A percentile compares a stretch with the other conserved stretches of the same genome.
phyloP scores from a whole-genome alignment of 805 yeast genomes.

The Saturnispora saitoi region DNA sequence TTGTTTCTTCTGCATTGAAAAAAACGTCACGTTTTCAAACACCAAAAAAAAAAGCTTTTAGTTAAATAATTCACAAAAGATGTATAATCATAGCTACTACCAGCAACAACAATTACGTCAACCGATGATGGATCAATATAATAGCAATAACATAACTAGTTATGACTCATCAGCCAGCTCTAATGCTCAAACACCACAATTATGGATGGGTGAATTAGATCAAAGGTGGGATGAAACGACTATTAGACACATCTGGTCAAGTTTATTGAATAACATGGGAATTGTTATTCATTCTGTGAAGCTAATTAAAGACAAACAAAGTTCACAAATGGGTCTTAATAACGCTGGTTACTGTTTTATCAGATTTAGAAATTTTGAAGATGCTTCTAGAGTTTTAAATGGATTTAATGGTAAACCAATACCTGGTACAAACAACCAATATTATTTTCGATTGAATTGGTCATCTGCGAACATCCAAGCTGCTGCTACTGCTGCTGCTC shows the following conservation, averaged over 20 bases:
- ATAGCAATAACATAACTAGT: background rate
- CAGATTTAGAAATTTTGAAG: conserved; percentile 52
- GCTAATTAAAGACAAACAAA: conserved; percentile 57
- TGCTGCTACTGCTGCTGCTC: conserved; percentile 15
- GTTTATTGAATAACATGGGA: conserved; percentile 46
- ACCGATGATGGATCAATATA: conserved; percentile 1
- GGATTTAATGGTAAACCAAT: conserved; percentile 57
- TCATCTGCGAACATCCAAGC: conserved; percentile 40
- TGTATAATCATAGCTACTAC: conserved; percentile 5
- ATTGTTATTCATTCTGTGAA: conserved; percentile 44
- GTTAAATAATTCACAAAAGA: background rate
- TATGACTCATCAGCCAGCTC: background rate
- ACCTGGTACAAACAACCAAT: conserved; percentile 50
- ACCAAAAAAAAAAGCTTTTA: background rate
- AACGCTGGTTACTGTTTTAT: conserved; percentile 79
- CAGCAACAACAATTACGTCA: conserved; percentile 4
- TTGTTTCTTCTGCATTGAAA: too few relatives aligned
- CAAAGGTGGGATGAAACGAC: conserved; percentile 71
- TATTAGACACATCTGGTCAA: conserved; percentile 60
- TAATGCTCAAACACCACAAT: conserved; percentile 29
- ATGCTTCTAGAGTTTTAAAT: conserved; percentile 57
- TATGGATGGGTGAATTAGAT: conserved; percentile 91
- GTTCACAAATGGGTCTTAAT: conserved; percentile 26
- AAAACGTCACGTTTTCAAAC: too few relatives aligned
- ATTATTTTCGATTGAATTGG: conserved; percentile 67